Percentiles rank a stretch among this genome's conserved stretches.
Conservation (phyloP, 805 yeast species). For the Spathaspora passalidarum region DNA sequence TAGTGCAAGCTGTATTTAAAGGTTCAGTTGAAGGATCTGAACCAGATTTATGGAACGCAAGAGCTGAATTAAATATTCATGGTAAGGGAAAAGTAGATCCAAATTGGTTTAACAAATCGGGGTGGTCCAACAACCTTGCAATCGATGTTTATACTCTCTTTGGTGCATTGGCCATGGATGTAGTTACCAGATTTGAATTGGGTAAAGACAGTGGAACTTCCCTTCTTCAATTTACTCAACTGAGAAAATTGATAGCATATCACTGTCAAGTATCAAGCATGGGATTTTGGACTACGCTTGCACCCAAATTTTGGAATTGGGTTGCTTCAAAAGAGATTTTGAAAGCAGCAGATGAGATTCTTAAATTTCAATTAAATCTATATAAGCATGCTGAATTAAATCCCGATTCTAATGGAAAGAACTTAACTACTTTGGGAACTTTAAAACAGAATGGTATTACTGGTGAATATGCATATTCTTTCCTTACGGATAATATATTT, state of each 20-base stretch:
- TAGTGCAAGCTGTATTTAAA: slow-evolving; percentile 23
- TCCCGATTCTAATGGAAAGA: slow-evolving; percentile 17
- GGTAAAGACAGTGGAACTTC: slow-evolving; percentile 49
- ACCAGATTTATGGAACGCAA: slow-evolving; percentile 35
- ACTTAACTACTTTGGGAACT: slow-evolving; percentile 31
- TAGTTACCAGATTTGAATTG: slow-evolving; percentile 56
- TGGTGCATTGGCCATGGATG: slow-evolving; percentile 72
- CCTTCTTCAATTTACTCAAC: slow-evolving; percentile 37
- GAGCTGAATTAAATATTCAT: slow-evolving; percentile 26
- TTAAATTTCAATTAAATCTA: slow-evolving; percentile 44
- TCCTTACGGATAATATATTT: slow-evolving; percentile 58
- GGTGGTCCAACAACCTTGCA: slow-evolving; percentile 29
- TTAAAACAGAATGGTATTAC: slow-evolving; percentile 29
- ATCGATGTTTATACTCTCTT: slow-evolving; percentile 60
- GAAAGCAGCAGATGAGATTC: slow-evolving; percentile 36
- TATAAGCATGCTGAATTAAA: slow-evolving; percentile 34
- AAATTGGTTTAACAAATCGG: slow-evolving; percentile 27
- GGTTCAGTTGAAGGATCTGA: slow-evolving; percentile 27
- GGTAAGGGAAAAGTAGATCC: slow-evolving; percentile 30
- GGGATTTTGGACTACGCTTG: slow-evolving; percentile 64
- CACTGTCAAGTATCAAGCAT: slow-evolving; percentile 50
- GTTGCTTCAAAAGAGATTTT: slow-evolving; percentile 43
- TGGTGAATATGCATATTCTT: slow-evolving; percentile 36
- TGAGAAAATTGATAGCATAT: slow-evolving; percentile 40
- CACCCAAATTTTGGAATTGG: slow-evolving; percentile 52